Base-by-base conservation (phyloP, 2,329 filamentous ascomycete genomes). In the Pseudocercospora fijiensis region DNA sequence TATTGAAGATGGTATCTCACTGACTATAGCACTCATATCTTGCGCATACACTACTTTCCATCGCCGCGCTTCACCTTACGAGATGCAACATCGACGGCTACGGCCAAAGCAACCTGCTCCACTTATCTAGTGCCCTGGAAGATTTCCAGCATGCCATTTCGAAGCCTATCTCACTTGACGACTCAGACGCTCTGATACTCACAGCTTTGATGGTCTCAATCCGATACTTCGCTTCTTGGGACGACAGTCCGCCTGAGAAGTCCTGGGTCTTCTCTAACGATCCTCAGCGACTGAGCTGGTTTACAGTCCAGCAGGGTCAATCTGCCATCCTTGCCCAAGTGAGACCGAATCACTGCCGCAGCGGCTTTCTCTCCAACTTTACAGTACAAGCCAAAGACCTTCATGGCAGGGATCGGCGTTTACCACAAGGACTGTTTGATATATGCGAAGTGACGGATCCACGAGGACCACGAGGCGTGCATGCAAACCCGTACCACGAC, bases 401-500 rank as follows among this genome's bases (percentile, higher is more conserved):
- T 13, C 22, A 51, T 18, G 41, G 22, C 1, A 26, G 26, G 26
- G 28, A n/a, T n/a, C 53, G 52, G 2, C 61, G 56, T 5, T 37
- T 66, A 2, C 64, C 61, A 5, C 33, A 58, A 9, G 22, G 30
- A 4, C 58, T 66, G 18, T 66, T 56, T 41, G 56, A 51, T 11
- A 41, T 66, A 3, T 66, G 64, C 33, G 57, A 61, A 24, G 64
- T 66, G 27, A 64, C 58, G 13, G 55, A 62, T 33, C 53, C 47
- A 5, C 56, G 60, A 18, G 64, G 61, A 11, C 64, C 58, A 10
- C 55, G 57, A 18, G 61, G 61, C 16, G 55, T 61, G 5, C 64
- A 66, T 47, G 7, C 58, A 1, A 66, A 66, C n/a, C 64, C 64
- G 1, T 66, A 66, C 16, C 64, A 66, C n/a, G 64, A 66, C 20